Percentiles rank a stretch among this genome's conserved stretches.
These are phyloP conservation scores for Lunasporangiospora selenospora DNA, from an alignment of 192 early-diverging fungal genomes.

Conservation along the genomic window DNA sequence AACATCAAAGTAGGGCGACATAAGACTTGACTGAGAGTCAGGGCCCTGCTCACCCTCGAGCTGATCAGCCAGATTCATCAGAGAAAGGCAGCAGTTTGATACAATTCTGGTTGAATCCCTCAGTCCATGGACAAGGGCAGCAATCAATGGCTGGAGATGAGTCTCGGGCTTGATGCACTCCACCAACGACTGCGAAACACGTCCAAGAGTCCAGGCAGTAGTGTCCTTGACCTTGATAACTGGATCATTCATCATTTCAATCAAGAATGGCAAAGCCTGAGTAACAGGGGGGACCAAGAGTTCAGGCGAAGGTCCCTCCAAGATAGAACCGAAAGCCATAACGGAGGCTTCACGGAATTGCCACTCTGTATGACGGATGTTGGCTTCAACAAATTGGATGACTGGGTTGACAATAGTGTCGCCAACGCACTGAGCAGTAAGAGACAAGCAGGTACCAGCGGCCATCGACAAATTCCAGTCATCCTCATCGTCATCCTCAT, in stretches of 20 bases:
- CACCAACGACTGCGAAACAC: conserved; percentile 85
- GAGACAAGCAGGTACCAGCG: conserved; percentile 91
- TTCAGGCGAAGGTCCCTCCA: conserved; percentile 85
- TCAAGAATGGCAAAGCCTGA: conserved; percentile 88
- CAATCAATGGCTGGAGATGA: conserved; percentile 73
- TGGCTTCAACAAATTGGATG: conserved; percentile 87
- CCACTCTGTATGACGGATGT: conserved; percentile 91
- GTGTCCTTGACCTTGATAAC: conserved; percentile 94
- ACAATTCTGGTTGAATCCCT: conserved; percentile 89
- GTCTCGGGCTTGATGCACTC: conserved; percentile 77
- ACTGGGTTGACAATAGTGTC: conserved; percentile 84
- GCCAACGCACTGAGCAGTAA: conserved; percentile 85
- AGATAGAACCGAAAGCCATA: conserved; percentile 98
- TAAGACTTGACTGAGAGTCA: conserved; percentile 66
- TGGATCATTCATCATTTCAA: conserved; percentile 89
- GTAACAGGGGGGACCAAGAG: conserved; percentile 74
- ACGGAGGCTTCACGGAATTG: conserved; percentile 95
- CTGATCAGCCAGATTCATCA: conserved; percentile 94
- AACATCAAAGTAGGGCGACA: conserved; percentile 89
- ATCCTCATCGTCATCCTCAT: conserved; percentile 98
- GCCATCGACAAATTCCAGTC: conserved; percentile 99
- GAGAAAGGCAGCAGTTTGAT: conserved; percentile 93
- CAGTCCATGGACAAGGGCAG: conserved; percentile 83
- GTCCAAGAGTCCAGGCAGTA: conserved; percentile 98
- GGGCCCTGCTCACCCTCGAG: conserved; percentile 63